Evolutionary conservation across 2,329 filamentous ascomycete genomes (phyloP).

Genomic region (Fonsecaea pugnacius): DNA sequence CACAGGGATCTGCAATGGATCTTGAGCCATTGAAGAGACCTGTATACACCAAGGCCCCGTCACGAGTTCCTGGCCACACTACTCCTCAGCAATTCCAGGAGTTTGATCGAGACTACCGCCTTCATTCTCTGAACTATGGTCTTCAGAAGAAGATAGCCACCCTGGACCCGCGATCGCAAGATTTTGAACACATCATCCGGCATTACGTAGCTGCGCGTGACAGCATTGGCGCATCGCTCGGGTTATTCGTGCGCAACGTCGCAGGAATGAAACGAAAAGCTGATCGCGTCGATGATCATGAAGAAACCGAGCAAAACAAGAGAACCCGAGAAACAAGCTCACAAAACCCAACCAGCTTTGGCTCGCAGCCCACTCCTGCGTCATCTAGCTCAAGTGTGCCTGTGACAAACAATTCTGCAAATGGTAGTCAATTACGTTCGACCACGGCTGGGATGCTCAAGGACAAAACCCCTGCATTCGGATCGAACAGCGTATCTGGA

Average conservation of each 20-base stretch:
- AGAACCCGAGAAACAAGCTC: conserved; percentile 21
- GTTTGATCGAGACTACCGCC: conserved; percentile 39
- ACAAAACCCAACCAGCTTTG: conserved; percentile 3
- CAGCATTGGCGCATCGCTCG: conserved; percentile 44
- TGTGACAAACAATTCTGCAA: not conserved
- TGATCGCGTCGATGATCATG: conserved; percentile 32
- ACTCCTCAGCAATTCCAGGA: conserved; percentile 35
- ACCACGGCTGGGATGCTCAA: conserved; percentile 15
- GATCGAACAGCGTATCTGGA: conserved; percentile 1
- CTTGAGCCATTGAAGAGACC: conserved; percentile 23
- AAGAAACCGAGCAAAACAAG: conserved; percentile 37
- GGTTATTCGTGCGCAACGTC: conserved; percentile 30
- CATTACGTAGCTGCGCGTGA: conserved; percentile 47
- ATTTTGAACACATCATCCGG: conserved; percentile 45
- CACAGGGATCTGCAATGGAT: not conserved
- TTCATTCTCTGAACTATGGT: conserved; percentile 44
- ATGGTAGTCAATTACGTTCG: not conserved
- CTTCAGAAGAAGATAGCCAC: conserved; percentile 43
- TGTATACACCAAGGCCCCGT: conserved; percentile 35
- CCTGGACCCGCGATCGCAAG: conserved; percentile 41
- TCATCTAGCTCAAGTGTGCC: not conserved
- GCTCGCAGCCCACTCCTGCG: not conserved
- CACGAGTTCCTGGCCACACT: conserved; percentile 31
- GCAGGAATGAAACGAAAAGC: conserved; percentile 41
- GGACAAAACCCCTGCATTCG: conserved; percentile 13